Evolutionary conservation across 169 alveolate species (phyloP).

Genomic region (Cryptosporidium viatorum): DNA sequence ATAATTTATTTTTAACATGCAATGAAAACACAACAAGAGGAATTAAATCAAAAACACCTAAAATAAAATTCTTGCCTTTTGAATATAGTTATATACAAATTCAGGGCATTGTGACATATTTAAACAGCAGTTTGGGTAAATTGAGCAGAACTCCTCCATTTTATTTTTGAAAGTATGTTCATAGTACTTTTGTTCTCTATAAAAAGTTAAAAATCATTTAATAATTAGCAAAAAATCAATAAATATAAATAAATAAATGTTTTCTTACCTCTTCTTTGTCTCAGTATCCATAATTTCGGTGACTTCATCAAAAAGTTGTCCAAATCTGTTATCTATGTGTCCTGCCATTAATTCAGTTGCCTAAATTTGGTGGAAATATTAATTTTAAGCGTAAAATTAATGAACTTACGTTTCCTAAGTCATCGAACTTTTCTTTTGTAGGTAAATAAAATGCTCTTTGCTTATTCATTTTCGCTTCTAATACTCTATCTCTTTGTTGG

Average conservation of each 20-base stretch:
- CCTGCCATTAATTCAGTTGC: conserved; percentile 40
- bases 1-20: background rate
- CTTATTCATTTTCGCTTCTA: conserved; percentile 57
- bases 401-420: conserved; percentile 46
- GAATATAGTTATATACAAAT: conserved; percentile 41
- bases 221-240: background rate
- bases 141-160: conserved; percentile 37
- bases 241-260: background rate
- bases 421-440: conserved; percentile 57
- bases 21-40: background rate
- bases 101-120: conserved; percentile 69
- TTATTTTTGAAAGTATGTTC: conserved; percentile 46
- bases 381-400: background rate
- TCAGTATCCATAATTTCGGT: conserved; percentile 48
- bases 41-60: background rate
- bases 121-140: conserved; percentile 53
- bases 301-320: conserved; percentile 52
- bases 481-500: conserved; percentile 44
- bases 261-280: conserved; percentile 42
- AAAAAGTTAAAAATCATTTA: background rate
- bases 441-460: conserved; percentile 66
- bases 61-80: conserved; percentile 51
- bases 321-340: conserved; percentile 60
- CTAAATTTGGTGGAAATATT: background rate
- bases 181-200: conserved; percentile 29